Evolutionary conservation across 1,284 basidiomycete species (phyloP).

Genomic region (Meripilus lineatus): DNA sequence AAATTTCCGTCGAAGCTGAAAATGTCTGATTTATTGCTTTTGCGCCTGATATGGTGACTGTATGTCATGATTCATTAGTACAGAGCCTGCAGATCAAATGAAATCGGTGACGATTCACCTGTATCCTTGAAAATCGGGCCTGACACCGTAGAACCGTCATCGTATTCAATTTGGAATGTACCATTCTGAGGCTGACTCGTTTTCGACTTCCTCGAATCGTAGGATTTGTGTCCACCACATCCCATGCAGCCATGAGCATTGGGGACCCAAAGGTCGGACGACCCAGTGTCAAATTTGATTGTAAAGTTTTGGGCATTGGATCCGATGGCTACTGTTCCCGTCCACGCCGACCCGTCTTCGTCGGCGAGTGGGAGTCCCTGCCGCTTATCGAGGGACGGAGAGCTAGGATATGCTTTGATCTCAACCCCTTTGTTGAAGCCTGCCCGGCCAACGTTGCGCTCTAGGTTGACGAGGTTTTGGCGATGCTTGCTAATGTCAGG

Average conservation of each 20-base stretch:
- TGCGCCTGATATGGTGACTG: conserved; percentile 20
- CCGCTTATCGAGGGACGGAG: conserved; percentile 1
- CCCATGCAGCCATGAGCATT: conserved; percentile 12
- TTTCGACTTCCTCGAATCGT: background rate
- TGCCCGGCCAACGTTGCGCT: conserved; percentile 15
- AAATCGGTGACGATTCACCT: conserved; percentile 16
- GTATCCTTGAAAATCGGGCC: conserved; percentile 36
- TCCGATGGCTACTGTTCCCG: conserved; percentile 18
- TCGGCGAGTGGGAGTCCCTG: conserved; percentile 14
- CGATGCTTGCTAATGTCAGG: conserved; percentile 23
- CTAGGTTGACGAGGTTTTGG: conserved; percentile 24
- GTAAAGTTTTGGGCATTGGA: conserved; percentile 16
- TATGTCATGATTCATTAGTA: conserved; percentile 19
- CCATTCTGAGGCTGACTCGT: background rate
- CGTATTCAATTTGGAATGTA: conserved; percentile 33
- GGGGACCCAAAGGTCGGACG: conserved; percentile 23
- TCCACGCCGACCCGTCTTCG: conserved; percentile 15
- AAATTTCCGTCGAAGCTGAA: conserved; percentile 42
- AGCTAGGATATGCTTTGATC: conserved; percentile 17
- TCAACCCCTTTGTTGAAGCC: conserved; percentile 20
- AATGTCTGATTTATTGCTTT: conserved; percentile 31
- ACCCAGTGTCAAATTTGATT: conserved; percentile 26
- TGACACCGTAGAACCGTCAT: conserved; percentile 34
- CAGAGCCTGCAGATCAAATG: too few relatives aligned
- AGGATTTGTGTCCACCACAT: conserved; percentile 12